A percentile compares a stretch with the other conserved stretches of the same genome.
Evolutionary conservation across 2,329 filamentous ascomycete species (phyloP).

Genomic region (Epichloe festucae): DNA sequence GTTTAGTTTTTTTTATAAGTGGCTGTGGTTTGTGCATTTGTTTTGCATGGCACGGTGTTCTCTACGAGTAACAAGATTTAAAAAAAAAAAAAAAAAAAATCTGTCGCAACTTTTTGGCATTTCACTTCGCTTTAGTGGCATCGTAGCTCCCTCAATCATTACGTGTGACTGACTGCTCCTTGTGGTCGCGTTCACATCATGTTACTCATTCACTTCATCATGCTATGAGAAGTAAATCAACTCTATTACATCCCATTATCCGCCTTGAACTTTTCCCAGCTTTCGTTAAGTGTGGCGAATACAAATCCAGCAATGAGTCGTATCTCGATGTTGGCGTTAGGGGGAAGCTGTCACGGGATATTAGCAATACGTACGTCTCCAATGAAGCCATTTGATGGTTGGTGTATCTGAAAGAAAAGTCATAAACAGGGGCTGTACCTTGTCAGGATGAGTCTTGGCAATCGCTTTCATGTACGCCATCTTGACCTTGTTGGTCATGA

Average conservation of each 20-base stretch:
- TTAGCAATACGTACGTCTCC: conserved; percentile 4
- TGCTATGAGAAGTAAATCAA: neutral
- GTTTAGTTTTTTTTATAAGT: neutral
- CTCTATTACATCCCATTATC: conserved; percentile 47
- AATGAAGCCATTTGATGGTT: too few relatives aligned
- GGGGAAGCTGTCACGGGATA: conserved; percentile 39
- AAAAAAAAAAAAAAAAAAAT: too few relatives aligned
- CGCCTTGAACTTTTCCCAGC: conserved; percentile 60
- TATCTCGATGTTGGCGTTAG: conserved; percentile 51
- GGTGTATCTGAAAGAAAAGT: too few relatives aligned
- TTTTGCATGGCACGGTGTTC: conserved; percentile 14
- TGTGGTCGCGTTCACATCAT: too few relatives aligned
- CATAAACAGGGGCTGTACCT: conserved; percentile 46
- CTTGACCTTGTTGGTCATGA: conserved; percentile 92
- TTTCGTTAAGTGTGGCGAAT: conserved; percentile 57
- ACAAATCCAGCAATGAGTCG: conserved; percentile 52
- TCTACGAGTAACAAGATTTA: conserved; percentile 2
- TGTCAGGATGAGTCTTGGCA: conserved; percentile 95
- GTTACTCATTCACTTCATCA: conserved; percentile 1
- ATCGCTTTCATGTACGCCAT: conserved; percentile 98
- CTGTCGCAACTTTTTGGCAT: neutral
- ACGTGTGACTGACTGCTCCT: neutral
- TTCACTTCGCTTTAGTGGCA: neutral
- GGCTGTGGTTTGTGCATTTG: neutral
- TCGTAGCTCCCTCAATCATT: neutral